A percentile compares a stretch with the other conserved stretches of the same genome.
These are phyloP conservation scores for Colletotrichum incanum DNA, from an alignment of 2,329 filamentous ascomycete genomes.

Conservation along the genomic window DNA sequence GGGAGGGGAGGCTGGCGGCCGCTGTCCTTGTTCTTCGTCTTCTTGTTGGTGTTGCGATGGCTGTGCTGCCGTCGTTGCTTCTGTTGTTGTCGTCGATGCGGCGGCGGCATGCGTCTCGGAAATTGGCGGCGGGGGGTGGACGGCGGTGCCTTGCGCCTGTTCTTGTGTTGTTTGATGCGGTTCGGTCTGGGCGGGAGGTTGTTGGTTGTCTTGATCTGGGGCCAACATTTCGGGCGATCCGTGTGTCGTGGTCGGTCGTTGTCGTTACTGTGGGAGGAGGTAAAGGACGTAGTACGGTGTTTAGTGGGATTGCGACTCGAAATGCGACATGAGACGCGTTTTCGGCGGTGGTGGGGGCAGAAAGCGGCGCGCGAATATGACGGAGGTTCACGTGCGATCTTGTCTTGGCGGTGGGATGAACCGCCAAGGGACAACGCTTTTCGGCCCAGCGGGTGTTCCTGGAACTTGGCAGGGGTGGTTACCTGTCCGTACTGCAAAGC, in stretches of 20 bases:
- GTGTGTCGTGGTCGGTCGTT: neutral
- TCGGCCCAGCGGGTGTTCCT: neutral
- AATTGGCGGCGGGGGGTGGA: neutral
- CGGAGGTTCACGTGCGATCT: conserved; percentile 3
- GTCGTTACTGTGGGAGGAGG: neutral
- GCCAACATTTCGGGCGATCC: conserved; percentile 2
- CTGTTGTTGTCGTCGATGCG: neutral
- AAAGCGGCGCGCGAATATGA: neutral
- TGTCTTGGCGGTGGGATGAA: conserved; percentile 1
- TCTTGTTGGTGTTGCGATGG: neutral
- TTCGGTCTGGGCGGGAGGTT: neutral
- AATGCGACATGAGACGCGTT: conserved; percentile 1
- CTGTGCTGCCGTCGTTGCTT: conserved; percentile 4
- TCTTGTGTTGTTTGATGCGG: neutral
- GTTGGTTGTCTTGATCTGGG: conserved; percentile 2
- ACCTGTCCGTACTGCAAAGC: too few relatives aligned
- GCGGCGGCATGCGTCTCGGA: neutral
- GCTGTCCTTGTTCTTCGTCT: conserved; percentile 1
- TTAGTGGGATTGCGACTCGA: neutral
- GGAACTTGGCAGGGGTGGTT: neutral
- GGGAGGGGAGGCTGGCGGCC: conserved; percentile 54
- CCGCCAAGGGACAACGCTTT: conserved; percentile 2
- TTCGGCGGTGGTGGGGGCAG: neutral
- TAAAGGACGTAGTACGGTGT: neutral
- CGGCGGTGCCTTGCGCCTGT: conserved; percentile 7